Evolutionary conservation across 2,329 filamentous ascomycete species (phyloP), one percentile per base, ranked within the genome.

Genomic region (Fonsecaea multimorphosa): DNA sequence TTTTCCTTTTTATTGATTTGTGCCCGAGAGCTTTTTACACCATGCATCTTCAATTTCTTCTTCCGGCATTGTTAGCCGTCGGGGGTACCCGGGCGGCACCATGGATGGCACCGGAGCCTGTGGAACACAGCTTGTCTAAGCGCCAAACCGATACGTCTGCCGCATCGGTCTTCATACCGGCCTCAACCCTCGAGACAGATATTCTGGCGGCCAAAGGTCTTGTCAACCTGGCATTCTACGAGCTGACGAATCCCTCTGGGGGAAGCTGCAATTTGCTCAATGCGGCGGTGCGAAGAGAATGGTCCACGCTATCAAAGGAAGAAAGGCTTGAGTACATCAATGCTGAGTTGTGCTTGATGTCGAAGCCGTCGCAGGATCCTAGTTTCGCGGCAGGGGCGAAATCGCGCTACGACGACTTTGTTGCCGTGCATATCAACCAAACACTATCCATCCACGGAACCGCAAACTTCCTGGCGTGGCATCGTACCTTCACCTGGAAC

Each of bases 371-470:
- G 3, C 49, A 74, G 70, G 19, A 68, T 0, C 62, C 73, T 0
- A 68, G 72, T 0, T 72, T 76, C 12, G 79, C 77, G 0, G 74
- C 81, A 0, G 83, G 83, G 1, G 81, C 79, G 2, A 77, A 75
- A 63, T 79, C 76, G 66, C 82, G 63, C n/a, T 84, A 79, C 64
- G 84, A 86, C 69, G 79, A 81, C 66, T 79, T 80, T 67, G 75
- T 77, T 6, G 77, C 72, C 12, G 71, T 72, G 6, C 79, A 80
- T 57, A 77, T 78, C 38, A 73, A 75, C 59, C 71, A 75, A 54
- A 78, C 76, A 6, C 60, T 73, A 6, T 70, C 57, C 24, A 76
- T 79, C 44, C 78, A 79, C 40, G 73, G 59, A 29, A 64, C 74
- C 38, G 74, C 73, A 16, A 71, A 72, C 67, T 79, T 81, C 68